Conservation (phyloP, 208 protist genomes). For the Leishmania tropica region DNA sequence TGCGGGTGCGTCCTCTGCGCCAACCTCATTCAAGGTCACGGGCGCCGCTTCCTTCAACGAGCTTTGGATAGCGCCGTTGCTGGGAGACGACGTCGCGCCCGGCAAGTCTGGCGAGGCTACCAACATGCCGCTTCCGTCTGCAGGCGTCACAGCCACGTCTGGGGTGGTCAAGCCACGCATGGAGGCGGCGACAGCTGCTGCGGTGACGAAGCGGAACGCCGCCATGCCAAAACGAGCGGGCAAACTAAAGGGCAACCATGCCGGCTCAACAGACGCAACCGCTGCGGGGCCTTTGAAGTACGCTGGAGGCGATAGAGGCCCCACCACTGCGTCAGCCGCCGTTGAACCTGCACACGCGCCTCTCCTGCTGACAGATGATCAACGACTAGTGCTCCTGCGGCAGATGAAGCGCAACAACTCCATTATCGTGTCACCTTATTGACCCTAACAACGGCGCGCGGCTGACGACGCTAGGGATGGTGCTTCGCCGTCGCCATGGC, state of each 20-base stretch:
- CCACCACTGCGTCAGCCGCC: neutral
- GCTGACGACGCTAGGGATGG: neutral
- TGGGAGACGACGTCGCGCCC: neutral
- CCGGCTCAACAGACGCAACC: neutral
- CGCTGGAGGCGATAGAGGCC: neutral
- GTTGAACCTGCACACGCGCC: neutral
- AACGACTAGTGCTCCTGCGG: slow-evolving; percentile 23
- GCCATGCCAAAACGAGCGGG: neutral
- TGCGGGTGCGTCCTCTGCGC: neutral
- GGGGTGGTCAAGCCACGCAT: neutral
- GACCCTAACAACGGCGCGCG: neutral
- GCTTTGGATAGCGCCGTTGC: slow-evolving; percentile 16
- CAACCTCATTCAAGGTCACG: neutral
- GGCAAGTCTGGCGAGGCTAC: neutral
- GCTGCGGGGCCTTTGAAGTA: neutral
- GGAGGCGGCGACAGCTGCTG: neutral
- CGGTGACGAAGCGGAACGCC: neutral
- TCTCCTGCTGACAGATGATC: slow-evolving; percentile 19
- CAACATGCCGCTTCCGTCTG: neutral
- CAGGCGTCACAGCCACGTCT: neutral
- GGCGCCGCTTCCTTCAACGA: slow-evolving; percentile 11
- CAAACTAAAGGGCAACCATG: slow-evolving; percentile 2
- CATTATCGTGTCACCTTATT: slow-evolving; percentile 27
- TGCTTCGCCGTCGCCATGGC: neutral
- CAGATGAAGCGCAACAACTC: slow-evolving; percentile 27